phyloP scores from a whole-genome alignment of 768 basidiomycete genomes.

The Tephrocybe rancida region DNA sequence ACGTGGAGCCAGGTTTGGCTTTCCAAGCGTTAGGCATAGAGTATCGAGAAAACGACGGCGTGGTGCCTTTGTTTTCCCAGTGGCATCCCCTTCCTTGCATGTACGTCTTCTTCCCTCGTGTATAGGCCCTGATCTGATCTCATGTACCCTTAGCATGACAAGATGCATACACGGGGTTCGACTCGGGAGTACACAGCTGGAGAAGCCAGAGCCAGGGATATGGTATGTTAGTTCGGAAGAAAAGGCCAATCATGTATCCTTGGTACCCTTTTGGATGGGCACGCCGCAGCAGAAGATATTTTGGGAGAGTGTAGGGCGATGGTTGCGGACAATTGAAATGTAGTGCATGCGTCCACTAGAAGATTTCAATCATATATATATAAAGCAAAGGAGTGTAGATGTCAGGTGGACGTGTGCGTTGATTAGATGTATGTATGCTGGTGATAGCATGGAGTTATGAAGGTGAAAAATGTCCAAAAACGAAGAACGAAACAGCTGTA shows the following conservation, averaged over 20 bases:
- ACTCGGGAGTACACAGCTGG: too few relatives aligned
- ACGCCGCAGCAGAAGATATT: constrained; percentile 37
- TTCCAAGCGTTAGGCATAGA: constrained; percentile 25
- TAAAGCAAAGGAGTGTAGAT: constrained; percentile 12
- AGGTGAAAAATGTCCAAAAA: neutral
- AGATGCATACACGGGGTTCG: constrained; percentile 12
- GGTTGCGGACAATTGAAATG: constrained; percentile 35
- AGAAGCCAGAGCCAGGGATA: constrained; percentile 32
- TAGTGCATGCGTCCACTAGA: too few relatives aligned
- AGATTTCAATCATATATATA: neutral
- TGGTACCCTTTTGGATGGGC: constrained; percentile 40
- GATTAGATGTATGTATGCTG: constrained; percentile 1
- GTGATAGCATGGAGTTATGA: neutral
- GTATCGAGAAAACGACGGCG: constrained; percentile 47
- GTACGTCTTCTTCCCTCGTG: constrained; percentile 22
- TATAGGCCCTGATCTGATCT: neutral
- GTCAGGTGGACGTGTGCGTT: constrained; percentile 23
- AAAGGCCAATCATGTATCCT: constrained; percentile 38
- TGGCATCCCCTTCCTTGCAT: constrained; percentile 51
- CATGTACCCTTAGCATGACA: constrained; percentile 6
- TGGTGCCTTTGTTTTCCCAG: constrained; percentile 52
- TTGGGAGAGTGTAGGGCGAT: constrained; percentile 39
- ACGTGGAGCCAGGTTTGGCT: neutral
- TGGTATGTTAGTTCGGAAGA: constrained; percentile 43
- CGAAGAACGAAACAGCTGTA: neutral